A percentile compares a stretch with the other conserved stretches of the same genome.
Conservation (phyloP, 2,329 filamentous ascomycete genomes). For the Penicillium sp. region DNA sequence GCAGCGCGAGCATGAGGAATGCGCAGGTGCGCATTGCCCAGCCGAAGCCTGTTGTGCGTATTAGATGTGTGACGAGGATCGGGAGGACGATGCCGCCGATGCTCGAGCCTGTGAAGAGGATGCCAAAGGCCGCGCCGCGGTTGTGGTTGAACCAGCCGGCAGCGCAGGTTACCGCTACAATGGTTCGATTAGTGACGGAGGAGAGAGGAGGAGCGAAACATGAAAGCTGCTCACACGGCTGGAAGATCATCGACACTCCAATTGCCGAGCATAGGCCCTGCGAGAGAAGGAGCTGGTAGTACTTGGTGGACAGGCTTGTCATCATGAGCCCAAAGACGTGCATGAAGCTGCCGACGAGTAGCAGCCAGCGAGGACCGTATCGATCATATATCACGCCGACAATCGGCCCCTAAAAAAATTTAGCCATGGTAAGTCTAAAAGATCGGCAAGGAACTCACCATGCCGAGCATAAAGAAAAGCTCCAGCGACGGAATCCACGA, state of each 20-base stretch:
- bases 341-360: constrained; percentile 56
- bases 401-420: constrained; percentile 47
- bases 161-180: constrained; percentile 18
- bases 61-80: constrained; percentile 60
- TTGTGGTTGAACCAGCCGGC: constrained; percentile 57
- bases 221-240: constrained; percentile 33
- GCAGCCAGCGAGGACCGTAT: constrained; percentile 63
- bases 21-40: constrained; percentile 61
- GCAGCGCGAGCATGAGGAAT: constrained; percentile 64
- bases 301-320: constrained; percentile 57
- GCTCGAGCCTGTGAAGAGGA: constrained; percentile 57
- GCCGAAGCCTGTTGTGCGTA: constrained; percentile 55
- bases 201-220: not conserved
- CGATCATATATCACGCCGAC: constrained; percentile 69
- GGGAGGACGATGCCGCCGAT: constrained; percentile 62
- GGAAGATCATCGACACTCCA: constrained; percentile 54
- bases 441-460: not conserved
- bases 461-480: constrained; percentile 21
- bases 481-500: constrained; percentile 22
- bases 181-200: not conserved
- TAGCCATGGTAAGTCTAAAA: not conserved
- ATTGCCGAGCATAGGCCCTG: constrained; percentile 57
- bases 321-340: constrained; percentile 66
- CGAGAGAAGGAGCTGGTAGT: constrained; percentile 56
- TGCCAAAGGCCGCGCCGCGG: constrained; percentile 59